Conservation (phyloP, 169 alveolate species). For the Plasmodium inui region DNA sequence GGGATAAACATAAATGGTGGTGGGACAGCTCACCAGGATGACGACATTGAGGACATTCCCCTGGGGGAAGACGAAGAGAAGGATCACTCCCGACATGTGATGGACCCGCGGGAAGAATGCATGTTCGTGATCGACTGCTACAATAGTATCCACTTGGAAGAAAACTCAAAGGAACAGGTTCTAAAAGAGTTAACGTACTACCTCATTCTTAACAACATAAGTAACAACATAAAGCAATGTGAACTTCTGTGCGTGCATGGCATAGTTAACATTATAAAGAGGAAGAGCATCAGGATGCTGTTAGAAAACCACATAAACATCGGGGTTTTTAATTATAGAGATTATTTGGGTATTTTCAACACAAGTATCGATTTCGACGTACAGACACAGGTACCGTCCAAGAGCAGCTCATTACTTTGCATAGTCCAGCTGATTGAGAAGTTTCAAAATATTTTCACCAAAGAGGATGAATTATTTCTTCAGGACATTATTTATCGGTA, state of each 20-base stretch:
- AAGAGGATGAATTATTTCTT: constrained; percentile 53
- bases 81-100: not conserved
- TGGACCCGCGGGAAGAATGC: constrained; percentile 23
- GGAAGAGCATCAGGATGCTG: constrained; percentile 83
- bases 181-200: constrained; percentile 82
- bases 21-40: not conserved
- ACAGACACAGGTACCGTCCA: constrained; percentile 71
- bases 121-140: constrained; percentile 45
- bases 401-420: constrained; percentile 63
- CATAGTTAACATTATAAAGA: constrained; percentile 85
- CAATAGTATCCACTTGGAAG: constrained; percentile 52
- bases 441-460: constrained; percentile 39
- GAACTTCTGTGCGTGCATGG: constrained; percentile 85
- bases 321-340: constrained; percentile 67
- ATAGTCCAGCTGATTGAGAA: constrained; percentile 70
- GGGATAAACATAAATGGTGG: not conserved
- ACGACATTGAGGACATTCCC: not conserved
- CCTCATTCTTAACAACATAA: constrained; percentile 84
- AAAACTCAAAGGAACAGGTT: constrained; percentile 59
- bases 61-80: not conserved
- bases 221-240: constrained; percentile 83
- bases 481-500: constrained; percentile 58
- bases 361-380: constrained; percentile 75
- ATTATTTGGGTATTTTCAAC: constrained; percentile 72
- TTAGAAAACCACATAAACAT: constrained; percentile 84